phyloP scores from a whole-genome alignment of 2,329 filamentous ascomycete genomes.

The Scedosporium apiospermum region DNA sequence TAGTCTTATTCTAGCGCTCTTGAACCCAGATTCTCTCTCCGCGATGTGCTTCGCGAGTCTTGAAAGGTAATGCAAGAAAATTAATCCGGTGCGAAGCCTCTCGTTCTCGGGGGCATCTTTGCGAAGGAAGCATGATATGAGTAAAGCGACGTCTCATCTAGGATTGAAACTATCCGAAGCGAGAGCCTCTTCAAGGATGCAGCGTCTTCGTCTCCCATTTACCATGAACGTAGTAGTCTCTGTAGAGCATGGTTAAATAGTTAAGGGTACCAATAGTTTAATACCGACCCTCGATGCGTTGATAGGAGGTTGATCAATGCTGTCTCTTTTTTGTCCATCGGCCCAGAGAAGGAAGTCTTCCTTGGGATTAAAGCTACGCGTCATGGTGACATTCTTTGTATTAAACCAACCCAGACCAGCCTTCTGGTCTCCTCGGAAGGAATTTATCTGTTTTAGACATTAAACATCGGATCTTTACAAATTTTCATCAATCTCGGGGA shows the following conservation, averaged over 20 bases:
- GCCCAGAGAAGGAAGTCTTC: not conserved
- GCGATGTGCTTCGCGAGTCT: no score
- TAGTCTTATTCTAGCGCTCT: not conserved
- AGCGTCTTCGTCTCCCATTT: not conserved
- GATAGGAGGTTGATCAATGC: not conserved
- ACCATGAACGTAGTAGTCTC: not conserved
- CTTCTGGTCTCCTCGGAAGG: not conserved
- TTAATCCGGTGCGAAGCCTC: not conserved
- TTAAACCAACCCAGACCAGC: not conserved
- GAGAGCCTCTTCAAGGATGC: not conserved
- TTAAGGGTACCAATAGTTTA: no score
- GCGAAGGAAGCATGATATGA: not conserved
- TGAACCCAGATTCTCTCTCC: not conserved
- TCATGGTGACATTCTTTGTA: not conserved
- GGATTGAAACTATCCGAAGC: not conserved
- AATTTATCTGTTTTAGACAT: not conserved
- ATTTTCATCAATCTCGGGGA: not conserved
- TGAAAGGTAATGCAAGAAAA: not conserved
- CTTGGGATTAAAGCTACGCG: not conserved
- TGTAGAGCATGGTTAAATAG: not conserved
- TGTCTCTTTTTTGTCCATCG: not conserved
- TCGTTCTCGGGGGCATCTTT: not conserved
- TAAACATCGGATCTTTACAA: not conserved
- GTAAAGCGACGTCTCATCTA: not conserved
- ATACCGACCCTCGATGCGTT: not conserved